Evolutionary conservation across 371 early-diverging fungal genomes (phyloP).

Genomic region (Circinella minor): DNA sequence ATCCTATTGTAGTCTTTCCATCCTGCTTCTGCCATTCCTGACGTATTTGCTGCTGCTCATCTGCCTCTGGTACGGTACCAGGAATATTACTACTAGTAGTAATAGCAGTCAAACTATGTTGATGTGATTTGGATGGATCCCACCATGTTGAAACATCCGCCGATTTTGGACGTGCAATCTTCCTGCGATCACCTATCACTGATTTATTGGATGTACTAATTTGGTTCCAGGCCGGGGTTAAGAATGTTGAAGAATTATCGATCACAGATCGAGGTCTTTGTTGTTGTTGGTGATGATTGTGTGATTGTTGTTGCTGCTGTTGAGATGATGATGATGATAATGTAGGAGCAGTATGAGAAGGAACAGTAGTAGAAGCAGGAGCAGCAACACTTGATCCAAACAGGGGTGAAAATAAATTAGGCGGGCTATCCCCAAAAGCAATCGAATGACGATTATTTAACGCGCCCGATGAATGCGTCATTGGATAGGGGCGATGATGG

Average conservation of each 20-base stretch:
- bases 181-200: conserved; percentile 8
- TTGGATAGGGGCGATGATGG: conserved; percentile 1
- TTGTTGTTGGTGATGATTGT: not conserved
- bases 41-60: conserved; percentile 5
- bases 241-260: conserved; percentile 38
- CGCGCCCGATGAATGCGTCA: not conserved
- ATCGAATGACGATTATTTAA: conserved; percentile 5
- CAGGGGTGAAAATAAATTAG: not conserved
- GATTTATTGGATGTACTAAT: conserved; percentile 1
- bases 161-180: conserved; percentile 58
- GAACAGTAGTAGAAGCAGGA: too few species aligned
- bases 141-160: conserved; percentile 55
- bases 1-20: not conserved
- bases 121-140: conserved; percentile 21
- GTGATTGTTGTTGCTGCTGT: not conserved
- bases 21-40: not conserved
- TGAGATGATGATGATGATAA: conserved; percentile 9
- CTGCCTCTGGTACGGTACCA: conserved; percentile 36
- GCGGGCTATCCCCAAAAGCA: conserved; percentile 10
- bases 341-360: conserved; percentile 1
- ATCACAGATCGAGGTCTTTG: conserved; percentile 52
- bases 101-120: not conserved
- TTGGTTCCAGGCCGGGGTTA: conserved; percentile 20
- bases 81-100: conserved; percentile 34
- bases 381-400: not conserved